Evolutionary conservation across 495 filamentous ascomycete genomes (phyloP), one percentile per base, ranked within the genome.

Genomic region (Hypoxylon lienhwacheense): DNA sequence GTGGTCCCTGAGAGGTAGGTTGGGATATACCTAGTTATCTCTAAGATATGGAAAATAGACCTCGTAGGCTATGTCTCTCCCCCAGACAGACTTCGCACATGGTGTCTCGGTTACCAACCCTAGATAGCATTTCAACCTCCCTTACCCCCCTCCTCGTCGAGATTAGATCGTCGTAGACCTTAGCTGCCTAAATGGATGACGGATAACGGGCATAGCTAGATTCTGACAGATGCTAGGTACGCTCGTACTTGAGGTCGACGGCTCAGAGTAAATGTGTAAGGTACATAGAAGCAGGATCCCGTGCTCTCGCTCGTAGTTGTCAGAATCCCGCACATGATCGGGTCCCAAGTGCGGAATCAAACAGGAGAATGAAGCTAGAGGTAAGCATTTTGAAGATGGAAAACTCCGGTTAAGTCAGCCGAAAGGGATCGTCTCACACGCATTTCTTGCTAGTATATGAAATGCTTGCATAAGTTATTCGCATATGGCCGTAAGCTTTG

Each of bases 21-120:
- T n/a, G n/a, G n/a, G n/a, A n/a, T n/a, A n/a, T n/a, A 1, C 26
- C 15, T 25, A 11, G 37, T 14, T 15, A 14, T 21, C 25, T 8
- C 12, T 7, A 7, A 49, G 16, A 17, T 32, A 50, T 2, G 16
- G n/a, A 34, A 20, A 16, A 16, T 26, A 25, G 22, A 28, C 24
- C 26, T 41, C 7, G 31, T 22, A 4, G 24, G 22, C 32, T 25
- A 39, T 32, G 15, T 24, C 14, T 55, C 43, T 40, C 19, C 31
- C 40, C 39, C 36, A 44, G 42, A 42, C 36, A 59, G n/a, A 46
- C 40, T 50, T 55, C 41, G 26, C 46, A 47, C 51, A 47, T 47
- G 29, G 29, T 55, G 45, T 52, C 51, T 61, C 41, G 41, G 41
- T 12, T 47, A 25, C 15, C 14, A n/a, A 29, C 44, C n/a, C n/a